Percentiles rank a stretch among this genome's conserved stretches.
Evolutionary conservation across 2,329 filamentous ascomycete species (phyloP).

Genomic region (Ceratocystis smalleyi): DNA sequence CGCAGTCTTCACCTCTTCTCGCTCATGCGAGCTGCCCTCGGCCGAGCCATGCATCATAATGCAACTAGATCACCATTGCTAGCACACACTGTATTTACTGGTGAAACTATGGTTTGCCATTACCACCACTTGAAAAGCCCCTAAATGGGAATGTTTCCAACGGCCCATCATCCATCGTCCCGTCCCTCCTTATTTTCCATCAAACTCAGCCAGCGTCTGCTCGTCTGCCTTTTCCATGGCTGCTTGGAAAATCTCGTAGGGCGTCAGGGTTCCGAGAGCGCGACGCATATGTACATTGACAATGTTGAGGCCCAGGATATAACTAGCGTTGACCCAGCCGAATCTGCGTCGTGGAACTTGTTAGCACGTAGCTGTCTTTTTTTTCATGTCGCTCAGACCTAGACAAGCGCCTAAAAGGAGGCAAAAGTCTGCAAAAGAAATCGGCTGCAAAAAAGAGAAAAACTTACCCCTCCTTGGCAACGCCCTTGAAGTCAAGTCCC

Average conservation of each 20-base stretch:
- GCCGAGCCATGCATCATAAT: neutral
- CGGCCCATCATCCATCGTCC: neutral
- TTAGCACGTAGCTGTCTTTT: conserved; percentile 20
- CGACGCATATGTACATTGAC: conserved; percentile 79
- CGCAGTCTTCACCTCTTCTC: no score
- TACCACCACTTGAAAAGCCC: no score
- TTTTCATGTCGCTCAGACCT: neutral
- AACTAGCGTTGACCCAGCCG: conserved; percentile 97
- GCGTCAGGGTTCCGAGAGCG: conserved; percentile 73
- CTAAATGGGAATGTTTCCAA: neutral
- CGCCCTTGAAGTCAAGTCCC: conserved; percentile 85
- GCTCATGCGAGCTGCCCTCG: conserved; percentile 1
- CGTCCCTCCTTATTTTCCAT: neutral
- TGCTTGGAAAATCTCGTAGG: conserved; percentile 67
- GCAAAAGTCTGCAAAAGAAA: neutral
- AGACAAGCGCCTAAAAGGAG: neutral
- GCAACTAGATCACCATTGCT: neutral
- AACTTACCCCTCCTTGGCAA: conserved; percentile 85
- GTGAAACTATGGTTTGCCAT: no score
- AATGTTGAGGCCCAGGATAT: conserved; percentile 81
- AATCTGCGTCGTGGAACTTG: conserved; percentile 43
- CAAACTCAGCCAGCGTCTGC: conserved; percentile 35
- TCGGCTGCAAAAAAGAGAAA: conserved; percentile 8
- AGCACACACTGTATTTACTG: neutral
- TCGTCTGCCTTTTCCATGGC: conserved; percentile 43